These are phyloP conservation scores for Russula earlei DNA, from an alignment of 768 basidiomycete species.

Conservation along the genomic window DNA sequence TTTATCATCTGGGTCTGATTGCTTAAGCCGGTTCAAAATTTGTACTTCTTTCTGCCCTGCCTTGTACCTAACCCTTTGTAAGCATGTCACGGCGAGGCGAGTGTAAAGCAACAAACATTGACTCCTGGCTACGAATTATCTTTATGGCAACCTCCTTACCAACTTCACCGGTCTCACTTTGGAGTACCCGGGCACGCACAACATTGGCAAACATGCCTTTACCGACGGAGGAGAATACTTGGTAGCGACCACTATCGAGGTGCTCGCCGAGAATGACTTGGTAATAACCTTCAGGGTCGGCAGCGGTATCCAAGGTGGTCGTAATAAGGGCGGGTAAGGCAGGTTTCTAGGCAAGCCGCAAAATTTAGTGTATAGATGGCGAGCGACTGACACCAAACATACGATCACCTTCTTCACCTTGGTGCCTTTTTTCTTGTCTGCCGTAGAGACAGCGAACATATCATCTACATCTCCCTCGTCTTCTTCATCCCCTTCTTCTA, in stretches of 20 bases:
- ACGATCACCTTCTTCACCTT: constrained; percentile 48
- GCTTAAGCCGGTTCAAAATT: constrained; percentile 77
- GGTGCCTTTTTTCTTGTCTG: constrained; percentile 47
- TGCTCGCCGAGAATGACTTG: constrained; percentile 89
- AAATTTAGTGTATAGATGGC: neutral
- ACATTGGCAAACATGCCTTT: constrained; percentile 99
- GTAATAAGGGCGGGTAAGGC: constrained; percentile 56
- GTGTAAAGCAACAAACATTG: constrained; percentile 57
- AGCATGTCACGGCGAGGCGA: neutral
- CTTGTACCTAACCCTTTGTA: constrained; percentile 60
- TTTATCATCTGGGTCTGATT: constrained; percentile 93
- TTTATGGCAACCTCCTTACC: constrained; percentile 92
- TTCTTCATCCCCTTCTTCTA: constrained; percentile 55
- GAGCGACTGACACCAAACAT: constrained; percentile 22
- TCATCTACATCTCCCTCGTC: constrained; percentile 81
- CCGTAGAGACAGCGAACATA: constrained; percentile 74
- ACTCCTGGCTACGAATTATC: constrained; percentile 90
- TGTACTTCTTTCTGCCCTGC: constrained; percentile 89
- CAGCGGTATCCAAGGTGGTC: constrained; percentile 78
- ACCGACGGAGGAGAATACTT: constrained; percentile 90
- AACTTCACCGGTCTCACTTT: constrained; percentile 44
- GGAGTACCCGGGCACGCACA: constrained; percentile 76
- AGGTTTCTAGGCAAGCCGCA: constrained; percentile 32
- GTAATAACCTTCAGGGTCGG: constrained; percentile 95
- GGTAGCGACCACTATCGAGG: constrained; percentile 84